Evolutionary conservation across 2,329 filamentous ascomycete species (phyloP), one percentile per base, ranked within the genome.

Genomic region (Xylaria sp.): DNA sequence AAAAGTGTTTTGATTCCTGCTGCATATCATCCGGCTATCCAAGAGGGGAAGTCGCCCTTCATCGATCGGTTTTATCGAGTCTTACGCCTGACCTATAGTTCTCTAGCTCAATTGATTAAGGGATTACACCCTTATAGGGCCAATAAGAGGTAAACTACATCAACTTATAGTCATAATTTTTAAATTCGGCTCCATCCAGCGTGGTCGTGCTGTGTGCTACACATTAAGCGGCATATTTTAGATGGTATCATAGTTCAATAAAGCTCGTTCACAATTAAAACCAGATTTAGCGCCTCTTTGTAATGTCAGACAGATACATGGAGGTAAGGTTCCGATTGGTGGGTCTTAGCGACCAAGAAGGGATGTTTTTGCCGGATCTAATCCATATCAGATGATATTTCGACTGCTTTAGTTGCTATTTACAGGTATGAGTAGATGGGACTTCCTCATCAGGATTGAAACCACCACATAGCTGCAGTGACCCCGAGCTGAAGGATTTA

Each of bases 51-150:
- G 15, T 13, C 12, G 4, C 39, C 15, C 39, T 3, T 78, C 73
- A 71, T 88, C 85, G 31, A 86, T 86, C 57, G 74, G 73, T 3
- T 78, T 75, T 9, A 81, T 73, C 18, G 86, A 75, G 9, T 79
- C 74, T 6, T 37, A 37, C 10, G 10, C 34, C 8, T 37, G 34
- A 37, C 34, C 10, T 10, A 1, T 37, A 10, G 10, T 8, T 10
- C 34, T 10, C 34, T 37, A 37, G 34, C 34, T 9, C 10, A 2
- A 37, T 37, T 8, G 10, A 37, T 37, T 37, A 8, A 37, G 2
- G 34, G 10, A 37, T 37, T 37, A 10, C 10, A 10, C 1, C 34
- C 1, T 37, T 2, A 37, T 37, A 8, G 34, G 1, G 34, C 10
- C 34, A 37, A 37, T 37, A 10, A 37, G 34, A 37, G 6, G 1